Evolutionary conservation across 1,139 yeast genomes (phyloP).

Genomic region (Nakaseomyces sp.): DNA sequence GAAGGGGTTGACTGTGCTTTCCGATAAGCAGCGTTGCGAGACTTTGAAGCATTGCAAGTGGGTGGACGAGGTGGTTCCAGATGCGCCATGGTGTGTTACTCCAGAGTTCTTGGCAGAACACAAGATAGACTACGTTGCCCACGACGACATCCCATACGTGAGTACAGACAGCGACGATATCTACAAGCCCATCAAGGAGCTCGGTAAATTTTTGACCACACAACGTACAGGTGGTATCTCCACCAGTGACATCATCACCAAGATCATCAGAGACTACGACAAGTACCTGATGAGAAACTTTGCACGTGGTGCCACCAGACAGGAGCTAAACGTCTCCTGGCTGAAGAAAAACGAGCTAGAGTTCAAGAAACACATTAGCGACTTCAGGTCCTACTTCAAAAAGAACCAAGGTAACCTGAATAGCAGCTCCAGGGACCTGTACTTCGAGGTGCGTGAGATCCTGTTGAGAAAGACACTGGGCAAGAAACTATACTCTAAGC

Average conservation of each 20-base stretch:
- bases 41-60: constrained; percentile 84
- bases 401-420: constrained; percentile 63
- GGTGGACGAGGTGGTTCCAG: constrained; percentile 93
- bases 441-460: constrained; percentile 73
- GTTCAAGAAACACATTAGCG: constrained; percentile 78
- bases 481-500: constrained; percentile 27
- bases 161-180: constrained; percentile 83
- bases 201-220: constrained; percentile 85
- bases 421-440: constrained; percentile 69
- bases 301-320: constrained; percentile 94
- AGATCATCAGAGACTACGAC: constrained; percentile 90
- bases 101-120: constrained; percentile 71
- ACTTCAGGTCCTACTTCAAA: constrained; percentile 77
- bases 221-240: constrained; percentile 96
- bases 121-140: constrained; percentile 91
- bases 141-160: constrained; percentile 93
- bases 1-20: constrained; percentile 85
- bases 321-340: constrained; percentile 95
- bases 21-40: constrained; percentile 82
- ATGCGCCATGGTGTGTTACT: constrained; percentile 94
- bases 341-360: constrained; percentile 92
- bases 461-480: constrained; percentile 43
- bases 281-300: constrained; percentile 93
- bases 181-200: constrained; percentile 81
- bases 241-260: constrained; percentile 91